These are phyloP conservation scores for Alliaria petiolata DNA, from an alignment of 345 rosid species.

Conservation along the genomic window DNA sequence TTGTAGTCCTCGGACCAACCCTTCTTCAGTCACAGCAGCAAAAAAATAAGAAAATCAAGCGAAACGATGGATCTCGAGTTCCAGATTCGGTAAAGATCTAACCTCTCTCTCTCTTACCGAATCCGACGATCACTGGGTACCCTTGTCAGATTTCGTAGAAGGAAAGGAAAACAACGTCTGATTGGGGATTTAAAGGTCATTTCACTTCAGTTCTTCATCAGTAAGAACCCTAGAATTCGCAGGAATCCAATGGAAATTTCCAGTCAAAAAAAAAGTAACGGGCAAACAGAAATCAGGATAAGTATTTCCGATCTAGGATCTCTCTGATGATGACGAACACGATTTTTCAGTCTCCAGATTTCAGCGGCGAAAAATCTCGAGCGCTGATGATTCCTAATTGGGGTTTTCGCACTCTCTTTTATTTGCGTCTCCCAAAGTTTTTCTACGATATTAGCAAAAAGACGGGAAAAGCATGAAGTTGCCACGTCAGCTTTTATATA, in stretches of 20 bases:
- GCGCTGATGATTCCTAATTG: constrained; percentile 16
- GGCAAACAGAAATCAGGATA: background rate
- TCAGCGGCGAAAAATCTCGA: background rate
- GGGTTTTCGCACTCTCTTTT: background rate
- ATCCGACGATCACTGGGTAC: background rate
- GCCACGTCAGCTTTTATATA: constrained; percentile 25
- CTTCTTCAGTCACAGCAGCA: constrained; percentile 11
- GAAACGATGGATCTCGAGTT: constrained; percentile 26
- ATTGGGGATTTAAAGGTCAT: background rate
- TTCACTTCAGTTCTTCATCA: constrained; percentile 20
- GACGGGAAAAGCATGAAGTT: constrained; percentile 2
- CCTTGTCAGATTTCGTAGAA: constrained; percentile 4
- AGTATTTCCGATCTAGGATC: background rate
- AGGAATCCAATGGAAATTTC: background rate
- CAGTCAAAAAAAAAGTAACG: background rate
- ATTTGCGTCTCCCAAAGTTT: too few relatives aligned
- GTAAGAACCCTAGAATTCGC: constrained; percentile 22
- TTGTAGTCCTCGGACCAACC: background rate
- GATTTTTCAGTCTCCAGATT: constrained; percentile 16
- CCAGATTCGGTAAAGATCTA: constrained; percentile 30
- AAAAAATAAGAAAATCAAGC: background rate
- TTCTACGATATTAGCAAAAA: background rate
- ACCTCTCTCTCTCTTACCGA: constrained; percentile 24
- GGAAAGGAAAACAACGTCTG: background rate
- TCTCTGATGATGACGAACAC: background rate